Evolutionary conservation across 139 green algal species (phyloP), one percentile per base, ranked within the genome.

Genomic region (Chlamydomonas applanata): DNA sequence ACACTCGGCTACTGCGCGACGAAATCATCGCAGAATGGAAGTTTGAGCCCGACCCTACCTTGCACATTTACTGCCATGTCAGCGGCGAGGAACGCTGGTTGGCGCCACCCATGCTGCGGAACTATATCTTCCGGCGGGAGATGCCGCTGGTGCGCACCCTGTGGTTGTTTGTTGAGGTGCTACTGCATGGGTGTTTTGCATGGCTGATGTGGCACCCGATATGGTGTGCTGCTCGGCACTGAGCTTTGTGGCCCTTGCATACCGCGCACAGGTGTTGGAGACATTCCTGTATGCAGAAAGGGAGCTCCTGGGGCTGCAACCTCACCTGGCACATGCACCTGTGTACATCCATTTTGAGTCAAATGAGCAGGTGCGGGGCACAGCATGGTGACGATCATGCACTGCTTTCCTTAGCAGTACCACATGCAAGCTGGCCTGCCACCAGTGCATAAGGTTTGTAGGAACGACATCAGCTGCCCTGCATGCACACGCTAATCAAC

Each of bases 41-140:
- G 2, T 32, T 35, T 35, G n/a, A 60, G 16, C 9, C n/a, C 17
- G 33, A 20, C 30, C 82, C 81, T n/a, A 52, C 69, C 13, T 80
- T 98, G 71, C 92, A 98, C 71, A 77, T 98, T 7, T 90, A 93
- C 77, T 97, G 91, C 85, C 92, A 97, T 73, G 89, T 98, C 34
- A 96, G 89, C 76, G 93, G 93, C 0, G 87, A 93, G 66, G 90
- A 92, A 72, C 54, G 78, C 1, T 97, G 94, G 90, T 82, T 96
- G 0, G 92, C 92, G 0, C 92, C 93, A 2, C 88, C 93, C 1
- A 35, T 75, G 57, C 82, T 97, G n/a, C 84, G 93, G 1, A 89
- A 90, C 76, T 95, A 93, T 78, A 95, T 98, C 52, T 98, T 98
- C 75, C 74, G 87, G n/a, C 72, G 93, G 1, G 93, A 98, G 64